These are phyloP conservation scores for slime mould (Dictyostelium discoideum) DNA, from an alignment of 78 protist genomes.

Conservation along the genomic window DNA sequence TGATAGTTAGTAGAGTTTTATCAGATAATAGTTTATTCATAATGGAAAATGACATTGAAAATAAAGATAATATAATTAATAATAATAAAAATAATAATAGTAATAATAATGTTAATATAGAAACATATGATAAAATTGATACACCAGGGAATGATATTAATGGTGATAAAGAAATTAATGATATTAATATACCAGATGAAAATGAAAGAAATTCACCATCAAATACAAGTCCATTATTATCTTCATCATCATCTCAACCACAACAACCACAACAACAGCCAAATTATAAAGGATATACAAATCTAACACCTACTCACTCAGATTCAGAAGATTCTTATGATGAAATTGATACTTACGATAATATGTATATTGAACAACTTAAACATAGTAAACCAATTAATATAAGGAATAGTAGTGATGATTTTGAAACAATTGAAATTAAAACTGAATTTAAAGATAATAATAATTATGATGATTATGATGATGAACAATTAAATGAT, in stretches of 20 bases:
- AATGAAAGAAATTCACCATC: not conserved
- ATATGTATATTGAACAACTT: not conserved
- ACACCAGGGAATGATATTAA: not conserved
- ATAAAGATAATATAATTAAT: not conserved
- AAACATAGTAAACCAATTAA: not conserved
- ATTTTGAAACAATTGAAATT: not conserved
- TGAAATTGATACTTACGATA: not conserved
- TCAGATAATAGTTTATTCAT: not conserved
- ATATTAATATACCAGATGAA: not conserved
- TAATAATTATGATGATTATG: not conserved
- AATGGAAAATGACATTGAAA: not conserved
- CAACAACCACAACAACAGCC: not conserved
- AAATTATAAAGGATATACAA: not conserved
- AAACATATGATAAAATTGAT: not conserved
- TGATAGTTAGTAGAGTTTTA: constrained; percentile 8
- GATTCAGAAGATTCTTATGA: not conserved
- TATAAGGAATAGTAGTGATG: constrained; percentile 1
- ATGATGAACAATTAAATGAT: not conserved
- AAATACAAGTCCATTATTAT: not conserved
- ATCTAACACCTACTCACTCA: not conserved
- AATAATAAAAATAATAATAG: too few species aligned
- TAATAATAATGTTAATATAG: not conserved
- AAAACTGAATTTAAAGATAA: not conserved
- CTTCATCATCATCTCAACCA: not conserved
- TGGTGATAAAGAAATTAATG: not conserved